Evolutionary conservation across 2,329 filamentous ascomycete species (phyloP), one percentile per base, ranked within the genome.

Genomic region (Paraconiothyrium brasiliense): DNA sequence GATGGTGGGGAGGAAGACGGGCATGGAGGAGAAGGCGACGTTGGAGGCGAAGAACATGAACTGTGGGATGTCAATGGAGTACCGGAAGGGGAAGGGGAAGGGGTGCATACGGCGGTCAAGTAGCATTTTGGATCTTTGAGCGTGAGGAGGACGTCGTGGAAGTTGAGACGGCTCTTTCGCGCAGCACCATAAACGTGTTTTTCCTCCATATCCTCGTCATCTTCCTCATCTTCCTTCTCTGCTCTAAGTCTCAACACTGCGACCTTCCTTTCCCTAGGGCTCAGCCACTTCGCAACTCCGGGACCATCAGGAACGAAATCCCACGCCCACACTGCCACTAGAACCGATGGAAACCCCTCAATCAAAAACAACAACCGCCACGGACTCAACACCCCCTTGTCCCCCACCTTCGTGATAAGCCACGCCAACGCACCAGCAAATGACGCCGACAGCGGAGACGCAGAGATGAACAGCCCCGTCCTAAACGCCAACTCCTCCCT

Each of bases 11-110:
- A 97, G 85, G 75, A 97, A 97, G 52, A 95, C 92, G 2, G 93
- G 93, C 75, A 97, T 88, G 24, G 91, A 94, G 72, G 89, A 89
- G 81, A 97, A 97, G 13, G 93, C 91, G 76, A 96, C 90, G 78
- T 97, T 97, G 73, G 91, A 89, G 77, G 90, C 88, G 82, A 96
- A 93, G 83, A 96, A 92, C 87, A 97, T 96, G 69, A 87, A 79
- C 70, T 75, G 22, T 32, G 22, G n/a, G n/a, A n/a, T n/a, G n/a
- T n/a, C n/a, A n/a, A n/a, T n/a, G n/a, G n/a, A n/a, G n/a, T n/a
- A n/a, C n/a, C n/a, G n/a, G n/a, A n/a, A n/a, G n/a, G 8, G 22
- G 37, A 30, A 10, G 9, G 6, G 7, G 75, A 82, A 71, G 7
- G 43, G 20, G 20, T 16, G 20, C 20, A 20, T 62, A 83, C 82